A percentile compares a stretch with the other conserved stretches of the same genome.
These are phyloP conservation scores for Penicillium simplicissimum DNA, from an alignment of 495 filamentous ascomycete species.

Conservation along the genomic window DNA sequence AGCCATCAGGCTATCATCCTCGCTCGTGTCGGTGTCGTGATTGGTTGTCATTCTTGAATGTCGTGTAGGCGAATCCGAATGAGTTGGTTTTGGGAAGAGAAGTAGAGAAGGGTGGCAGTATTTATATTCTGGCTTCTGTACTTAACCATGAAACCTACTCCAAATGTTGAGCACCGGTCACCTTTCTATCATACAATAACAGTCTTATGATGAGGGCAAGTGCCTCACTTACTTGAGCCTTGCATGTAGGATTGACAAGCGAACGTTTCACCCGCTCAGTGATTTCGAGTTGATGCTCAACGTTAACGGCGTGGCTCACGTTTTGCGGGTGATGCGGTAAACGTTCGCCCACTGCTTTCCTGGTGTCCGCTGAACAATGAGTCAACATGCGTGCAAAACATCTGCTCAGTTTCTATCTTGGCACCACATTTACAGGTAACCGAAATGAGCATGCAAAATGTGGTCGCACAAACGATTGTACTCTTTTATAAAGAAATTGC, in stretches of 20 bases:
- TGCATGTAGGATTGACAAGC: neutral
- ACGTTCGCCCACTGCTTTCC: neutral
- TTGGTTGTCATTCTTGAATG: conserved; percentile 4
- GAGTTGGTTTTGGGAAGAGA: conserved; percentile 3
- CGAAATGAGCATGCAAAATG: neutral
- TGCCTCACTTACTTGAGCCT: neutral
- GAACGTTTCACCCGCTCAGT: neutral
- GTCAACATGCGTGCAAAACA: neutral
- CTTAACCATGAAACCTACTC: neutral
- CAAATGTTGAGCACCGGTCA: neutral
- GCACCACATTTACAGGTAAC: neutral
- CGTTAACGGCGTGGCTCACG: neutral
- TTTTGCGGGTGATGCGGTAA: neutral
- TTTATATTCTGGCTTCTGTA: neutral
- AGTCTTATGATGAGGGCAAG: neutral
- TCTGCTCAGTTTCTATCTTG: too few species aligned
- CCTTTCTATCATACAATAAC: neutral
- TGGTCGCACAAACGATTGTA: neutral
- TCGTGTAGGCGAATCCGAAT: neutral
- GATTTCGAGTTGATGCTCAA: neutral
- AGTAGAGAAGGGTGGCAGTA: neutral
- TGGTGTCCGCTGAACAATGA: neutral
- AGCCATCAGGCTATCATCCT: conserved; percentile 1
- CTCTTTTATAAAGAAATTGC: neutral
- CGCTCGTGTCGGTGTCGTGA: conserved; percentile 1